These are phyloP conservation scores for Penicillium crystallinum DNA, from an alignment of 495 filamentous ascomycete species.

Conservation along the genomic window DNA sequence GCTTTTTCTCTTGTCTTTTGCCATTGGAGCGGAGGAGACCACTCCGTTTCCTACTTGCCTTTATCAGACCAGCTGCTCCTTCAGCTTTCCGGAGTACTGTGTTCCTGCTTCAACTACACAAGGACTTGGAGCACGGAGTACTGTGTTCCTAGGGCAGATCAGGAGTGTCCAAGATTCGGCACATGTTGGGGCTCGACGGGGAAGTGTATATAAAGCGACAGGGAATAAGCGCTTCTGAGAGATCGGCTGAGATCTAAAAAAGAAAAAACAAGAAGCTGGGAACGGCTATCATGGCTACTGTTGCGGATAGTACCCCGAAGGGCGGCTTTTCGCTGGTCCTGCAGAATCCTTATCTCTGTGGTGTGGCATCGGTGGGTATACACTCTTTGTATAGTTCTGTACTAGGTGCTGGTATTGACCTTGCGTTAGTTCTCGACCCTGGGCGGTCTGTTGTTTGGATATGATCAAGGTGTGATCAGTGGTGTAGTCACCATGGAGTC, in stretches of 20 bases:
- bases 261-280: background rate
- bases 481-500: constrained; percentile 44
- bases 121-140: constrained; percentile 4
- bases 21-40: constrained; percentile 20
- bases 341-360: constrained; percentile 38
- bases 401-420: background rate
- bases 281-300: constrained; percentile 15
- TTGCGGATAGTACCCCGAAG: constrained; percentile 14
- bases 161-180: background rate
- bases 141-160: background rate
- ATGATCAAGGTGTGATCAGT: constrained; percentile 36
- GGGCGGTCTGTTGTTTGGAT: constrained; percentile 53
- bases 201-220: background rate
- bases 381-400: background rate
- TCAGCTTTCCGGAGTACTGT: constrained; percentile 17
- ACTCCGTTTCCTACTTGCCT: constrained; percentile 8
- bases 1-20: background rate
- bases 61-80: background rate
- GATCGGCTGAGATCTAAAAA: background rate
- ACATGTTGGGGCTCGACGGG: too few species aligned
- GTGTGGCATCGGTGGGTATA: constrained; percentile 35
- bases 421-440: constrained; percentile 41
- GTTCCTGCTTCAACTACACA: constrained; percentile 6
- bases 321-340: constrained; percentile 29
- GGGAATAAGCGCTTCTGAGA: background rate